Conservation (phyloP, 805 yeast genomes). For the Saturnispora sekii region DNA sequence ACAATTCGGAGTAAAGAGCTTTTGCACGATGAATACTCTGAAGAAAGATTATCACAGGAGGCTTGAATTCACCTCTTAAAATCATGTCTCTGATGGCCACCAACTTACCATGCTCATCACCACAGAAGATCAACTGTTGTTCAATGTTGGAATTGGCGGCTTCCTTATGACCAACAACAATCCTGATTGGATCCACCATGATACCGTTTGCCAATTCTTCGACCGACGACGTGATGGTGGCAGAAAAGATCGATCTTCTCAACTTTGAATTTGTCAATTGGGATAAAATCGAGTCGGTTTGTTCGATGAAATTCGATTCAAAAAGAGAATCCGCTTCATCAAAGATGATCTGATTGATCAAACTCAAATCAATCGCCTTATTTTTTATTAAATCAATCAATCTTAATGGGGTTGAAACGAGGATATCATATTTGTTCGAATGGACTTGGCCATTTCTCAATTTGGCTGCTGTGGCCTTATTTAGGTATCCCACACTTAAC, state of each 20-base stretch:
- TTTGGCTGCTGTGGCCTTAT: constrained; percentile 63
- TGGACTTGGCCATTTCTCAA: constrained; percentile 36
- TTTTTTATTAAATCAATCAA: constrained; percentile 67
- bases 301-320: constrained; percentile 79
- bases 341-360: constrained; percentile 67
- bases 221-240: constrained; percentile 89
- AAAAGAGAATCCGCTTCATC: constrained; percentile 96
- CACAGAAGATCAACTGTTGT: constrained; percentile 77
- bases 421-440: constrained; percentile 60
- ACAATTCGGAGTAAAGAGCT: constrained; percentile 84
- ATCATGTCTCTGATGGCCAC: constrained; percentile 86
- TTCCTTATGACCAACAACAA: constrained; percentile 87
- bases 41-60: constrained; percentile 86
- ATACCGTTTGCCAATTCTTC: constrained; percentile 81
- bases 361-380: constrained; percentile 48
- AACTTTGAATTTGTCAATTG: constrained; percentile 42
- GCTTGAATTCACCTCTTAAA: constrained; percentile 73
- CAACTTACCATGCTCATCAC: constrained; percentile 92
- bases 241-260: constrained; percentile 79
- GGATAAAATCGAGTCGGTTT: constrained; percentile 76
- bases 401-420: constrained; percentile 84
- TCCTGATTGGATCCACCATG: constrained; percentile 77
- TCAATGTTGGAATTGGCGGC: constrained; percentile 81
- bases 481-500: constrained; percentile 53
- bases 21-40: constrained; percentile 92